Conservation (phyloP, 257 asterid species). For the Knoxia roxburghii region DNA sequence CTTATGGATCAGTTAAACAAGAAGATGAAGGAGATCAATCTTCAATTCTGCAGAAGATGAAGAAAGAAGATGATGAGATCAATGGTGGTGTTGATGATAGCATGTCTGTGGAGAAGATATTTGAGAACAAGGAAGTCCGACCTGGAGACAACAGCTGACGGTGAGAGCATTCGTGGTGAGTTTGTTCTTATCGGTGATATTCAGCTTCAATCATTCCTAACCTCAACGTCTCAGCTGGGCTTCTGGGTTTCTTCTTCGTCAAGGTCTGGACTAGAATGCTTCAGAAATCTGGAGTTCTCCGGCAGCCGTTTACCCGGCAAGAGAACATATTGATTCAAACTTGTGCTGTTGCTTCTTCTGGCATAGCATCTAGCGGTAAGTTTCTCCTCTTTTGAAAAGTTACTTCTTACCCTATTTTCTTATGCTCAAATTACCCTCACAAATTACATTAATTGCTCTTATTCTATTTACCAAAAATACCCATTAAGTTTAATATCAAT, state of each 20-base stretch:
- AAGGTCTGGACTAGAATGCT: constrained; percentile 51
- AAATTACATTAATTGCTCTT: too few relatives aligned
- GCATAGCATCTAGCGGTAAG: constrained; percentile 69
- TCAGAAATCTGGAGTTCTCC: constrained; percentile 37
- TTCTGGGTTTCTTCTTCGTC: constrained; percentile 60
- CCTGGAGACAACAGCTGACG: constrained; percentile 62
- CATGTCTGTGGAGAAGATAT: constrained; percentile 34
- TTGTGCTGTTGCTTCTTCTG: constrained; percentile 67
- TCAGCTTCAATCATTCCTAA: constrained; percentile 59
- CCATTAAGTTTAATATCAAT: too few relatives aligned
- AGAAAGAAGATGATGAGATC: too few relatives aligned
- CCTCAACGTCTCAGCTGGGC: constrained; percentile 62
- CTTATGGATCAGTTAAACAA: too few relatives aligned
- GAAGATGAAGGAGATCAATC: background rate
- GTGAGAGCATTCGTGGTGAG: constrained; percentile 54
- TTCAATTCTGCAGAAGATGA: background rate
- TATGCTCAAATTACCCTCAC: too few relatives aligned
- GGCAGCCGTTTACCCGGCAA: constrained; percentile 63
- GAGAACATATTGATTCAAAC: constrained; percentile 76
- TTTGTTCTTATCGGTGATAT: constrained; percentile 39
- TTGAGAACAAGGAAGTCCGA: constrained; percentile 41
- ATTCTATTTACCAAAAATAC: too few relatives aligned
- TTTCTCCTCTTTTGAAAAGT: background rate
- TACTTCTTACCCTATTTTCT: too few relatives aligned
- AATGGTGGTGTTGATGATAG: too few relatives aligned